A percentile compares a stretch with the other conserved stretches of the same genome.
phyloP scores from a whole-genome alignment of 352 stramenopile species.

The Pythium insidiosum region DNA sequence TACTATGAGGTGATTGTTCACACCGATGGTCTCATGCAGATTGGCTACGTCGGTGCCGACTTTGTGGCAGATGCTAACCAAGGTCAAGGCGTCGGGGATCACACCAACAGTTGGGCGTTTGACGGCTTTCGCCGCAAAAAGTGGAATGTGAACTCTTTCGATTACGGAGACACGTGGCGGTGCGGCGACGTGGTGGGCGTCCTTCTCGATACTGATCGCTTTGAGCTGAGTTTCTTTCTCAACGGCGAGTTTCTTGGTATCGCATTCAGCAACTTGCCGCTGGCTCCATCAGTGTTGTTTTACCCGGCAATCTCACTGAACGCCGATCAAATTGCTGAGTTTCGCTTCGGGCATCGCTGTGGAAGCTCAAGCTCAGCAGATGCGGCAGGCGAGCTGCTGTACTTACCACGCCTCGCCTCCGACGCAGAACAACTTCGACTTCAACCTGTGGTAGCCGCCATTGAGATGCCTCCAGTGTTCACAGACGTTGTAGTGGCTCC shows the following conservation, averaged over 20 bases:
- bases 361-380: too few relatives aligned
- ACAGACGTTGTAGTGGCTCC: too few relatives aligned
- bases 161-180: conserved; percentile 83
- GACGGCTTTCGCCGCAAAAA: conserved; percentile 87
- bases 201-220: conserved; percentile 75
- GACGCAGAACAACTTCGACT: conserved; percentile 34
- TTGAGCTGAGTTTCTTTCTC: conserved; percentile 85
- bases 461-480: conserved; percentile 15
- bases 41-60: conserved; percentile 86
- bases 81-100: conserved; percentile 89
- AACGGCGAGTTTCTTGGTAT: conserved; percentile 88
- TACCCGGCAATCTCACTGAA: conserved; percentile 85
- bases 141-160: conserved; percentile 76
- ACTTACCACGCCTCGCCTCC: conserved; percentile 25
- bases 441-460: conserved; percentile 24
- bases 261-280: conserved; percentile 56
- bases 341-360: conserved; percentile 63
- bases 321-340: conserved; percentile 60
- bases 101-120: conserved; percentile 86
- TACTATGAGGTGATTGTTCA: conserved; percentile 90
- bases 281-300: conserved; percentile 37
- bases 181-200: conserved; percentile 82
- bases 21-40: conserved; percentile 89
- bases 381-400: too few relatives aligned
- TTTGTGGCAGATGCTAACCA: conserved; percentile 80